Evolutionary conservation across 768 basidiomycete genomes (phyloP), one percentile per base, ranked within the genome.

Genomic region (Phanerodontia chrysosporium): DNA sequence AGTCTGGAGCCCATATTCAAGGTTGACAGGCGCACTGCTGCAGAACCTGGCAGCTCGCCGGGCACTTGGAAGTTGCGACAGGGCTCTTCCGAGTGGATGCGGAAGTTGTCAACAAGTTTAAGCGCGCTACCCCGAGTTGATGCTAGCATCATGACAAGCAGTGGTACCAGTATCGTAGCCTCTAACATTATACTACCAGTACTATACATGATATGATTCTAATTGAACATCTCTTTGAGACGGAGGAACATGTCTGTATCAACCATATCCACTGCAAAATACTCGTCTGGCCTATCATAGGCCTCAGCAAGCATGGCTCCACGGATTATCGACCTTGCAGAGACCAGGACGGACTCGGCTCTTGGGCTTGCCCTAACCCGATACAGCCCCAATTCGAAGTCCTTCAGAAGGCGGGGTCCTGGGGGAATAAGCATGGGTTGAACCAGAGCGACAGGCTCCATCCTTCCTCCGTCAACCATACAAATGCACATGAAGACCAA

Each of bases 221-320:
- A 35, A 35, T 18, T 18, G 49, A 60, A 63, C 3, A 57, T 49
- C 6, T 30, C 30, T 21, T 46, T 29, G 12, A 45, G n/a, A 2
- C 46, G 55, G 6, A 27, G 35, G 63, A 42, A 59, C 55, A 36
- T 36, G 27, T 59, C 58, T 2, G 51, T 45, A 25, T 59, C 58
- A 13, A 59, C 51, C 25, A 54, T 18, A 36, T 59, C 58, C 16
- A 59, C 32, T 7, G 39, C 52, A 36, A 59, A 54, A 45, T 30
- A 54, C 27, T 54, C 52, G 9, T 22, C 29, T 3, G 3, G 7
- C 2, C 28, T 29, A 13, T 25, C 27, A 9, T 39, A 48, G n/a
- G 35, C 44, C 10, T 59, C 52, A 12, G 36, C 51, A 27, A 59
- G 24, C 22, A 59, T 14, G 8, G 51, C 58, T 21, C 58, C 51